Evolutionary conservation across 192 early-diverging fungal species (phyloP), one percentile per base, ranked within the genome.

Genomic region (Backusella psychrophila): DNA sequence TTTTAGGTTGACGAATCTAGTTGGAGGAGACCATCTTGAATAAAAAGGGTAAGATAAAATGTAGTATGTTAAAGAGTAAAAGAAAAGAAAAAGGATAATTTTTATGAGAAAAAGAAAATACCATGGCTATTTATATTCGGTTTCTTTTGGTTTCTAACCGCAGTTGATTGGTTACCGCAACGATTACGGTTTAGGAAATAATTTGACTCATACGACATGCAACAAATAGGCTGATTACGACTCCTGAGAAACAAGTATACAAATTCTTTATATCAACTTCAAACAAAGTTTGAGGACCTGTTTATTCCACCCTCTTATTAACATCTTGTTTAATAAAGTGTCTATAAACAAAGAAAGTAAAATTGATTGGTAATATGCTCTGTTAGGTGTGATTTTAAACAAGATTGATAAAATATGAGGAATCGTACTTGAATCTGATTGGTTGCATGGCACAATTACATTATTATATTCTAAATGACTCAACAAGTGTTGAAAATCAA

Each of bases 391-490:
- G 56, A 63, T 63, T 63, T 63, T 63, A 63, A 63, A 63, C 56
- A 63, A 63, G 56, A 63, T 63, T 63, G 56, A 63, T 63, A 63
- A 59, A 63, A 63, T 63, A 63, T 63, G 56, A 63, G 56, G 56
- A 63, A 63, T 63, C 56, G 56, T 63, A 63, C 56, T 63, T 14
- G 7, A 29, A 63, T 63, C 12, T 63, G 56, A 63, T 63, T 63
- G 56, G 56, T 63, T 63, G 21, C 21, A 29, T 63, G 26, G 56
- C 23, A 29, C 11, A 63, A 26, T 29, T 26, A 63, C 8, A 11
- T 49, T 63, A 29, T 12, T 29, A 11, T 63, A 63, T 63, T 63
- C 23, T 63, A 63, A 63, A 63, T 63, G 56, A 63, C 56, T 63
- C 56, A 63, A 63, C 56, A 63, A 63, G 56, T 63, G 56, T 63